A percentile compares a stretch with the other conserved stretches of the same genome.
phyloP scores from a whole-genome alignment of 257 asterid species.

The Striga asiatica region DNA sequence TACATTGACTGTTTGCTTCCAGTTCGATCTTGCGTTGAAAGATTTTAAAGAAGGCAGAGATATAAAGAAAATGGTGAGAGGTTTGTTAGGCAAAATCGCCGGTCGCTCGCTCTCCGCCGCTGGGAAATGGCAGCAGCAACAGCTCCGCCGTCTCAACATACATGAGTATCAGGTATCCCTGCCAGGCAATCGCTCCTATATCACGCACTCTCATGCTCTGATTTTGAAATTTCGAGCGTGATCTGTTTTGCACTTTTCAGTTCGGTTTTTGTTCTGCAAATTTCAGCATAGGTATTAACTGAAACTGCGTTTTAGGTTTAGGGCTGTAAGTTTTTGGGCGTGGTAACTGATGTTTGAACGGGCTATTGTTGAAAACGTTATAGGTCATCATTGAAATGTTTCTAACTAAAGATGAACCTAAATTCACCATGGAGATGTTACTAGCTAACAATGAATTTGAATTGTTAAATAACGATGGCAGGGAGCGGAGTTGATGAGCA shows the following conservation, averaged over 20 bases:
- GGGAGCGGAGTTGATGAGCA: slow-evolving; percentile 91
- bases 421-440: no score
- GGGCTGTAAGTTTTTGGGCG: slow-evolving; percentile 2
- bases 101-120: slow-evolving; percentile 70
- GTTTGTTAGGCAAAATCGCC: slow-evolving; percentile 70
- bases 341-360: slow-evolving; percentile 8
- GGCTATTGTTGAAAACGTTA: no score
- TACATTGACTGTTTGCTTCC: slow-evolving; percentile 4
- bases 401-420: background rate
- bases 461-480: slow-evolving; percentile 13
- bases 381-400: no score
- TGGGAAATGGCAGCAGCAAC: slow-evolving; percentile 98
- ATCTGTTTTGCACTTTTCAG: slow-evolving; percentile 10
- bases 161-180: slow-evolving; percentile 86
- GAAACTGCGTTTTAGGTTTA: background rate
- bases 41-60: background rate
- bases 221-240: slow-evolving; percentile 4
- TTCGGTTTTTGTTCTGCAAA: no score
- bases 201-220: background rate
- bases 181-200: background rate
- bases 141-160: slow-evolving; percentile 96
- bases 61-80: slow-evolving; percentile 51
- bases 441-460: no score
- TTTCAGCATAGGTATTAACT: background rate
- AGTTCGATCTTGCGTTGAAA: slow-evolving; percentile 17